Evolutionary conservation across 176 grass and related monocot genomes (phyloP).

Genomic region (sorghum (Sorghum bicolor)): Sorghum_bicolor_NCBIv3 NC_012870.2:80692501-80693000

Average conservation of each 20-base stretch:
- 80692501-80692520: slow-evolving; percentile 93
- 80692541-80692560: slow-evolving; percentile 95
- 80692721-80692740: background rate
- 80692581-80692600: slow-evolving; percentile 83
- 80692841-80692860: background rate
- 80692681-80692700: background rate
- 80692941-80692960: background rate
- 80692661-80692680: background rate
- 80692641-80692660: background rate
- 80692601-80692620: slow-evolving; percentile 84
- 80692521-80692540: slow-evolving; percentile 93
- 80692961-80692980: background rate
- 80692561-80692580: slow-evolving; percentile 77
- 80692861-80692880: slow-evolving; percentile 2
- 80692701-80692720: background rate
- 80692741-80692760: background rate
- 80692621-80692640: slow-evolving; percentile 32
- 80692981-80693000: background rate
- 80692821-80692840: background rate
- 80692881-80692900: too few relatives aligned
- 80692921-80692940: background rate
- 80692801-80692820: slow-evolving; percentile 7
- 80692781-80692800: background rate
- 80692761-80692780: background rate
- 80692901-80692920: background rate